Evolutionary conservation across 2,329 filamentous ascomycete species (phyloP), one percentile per base, ranked within the genome.

Genomic region (Xylariaceae sp.): DNA sequence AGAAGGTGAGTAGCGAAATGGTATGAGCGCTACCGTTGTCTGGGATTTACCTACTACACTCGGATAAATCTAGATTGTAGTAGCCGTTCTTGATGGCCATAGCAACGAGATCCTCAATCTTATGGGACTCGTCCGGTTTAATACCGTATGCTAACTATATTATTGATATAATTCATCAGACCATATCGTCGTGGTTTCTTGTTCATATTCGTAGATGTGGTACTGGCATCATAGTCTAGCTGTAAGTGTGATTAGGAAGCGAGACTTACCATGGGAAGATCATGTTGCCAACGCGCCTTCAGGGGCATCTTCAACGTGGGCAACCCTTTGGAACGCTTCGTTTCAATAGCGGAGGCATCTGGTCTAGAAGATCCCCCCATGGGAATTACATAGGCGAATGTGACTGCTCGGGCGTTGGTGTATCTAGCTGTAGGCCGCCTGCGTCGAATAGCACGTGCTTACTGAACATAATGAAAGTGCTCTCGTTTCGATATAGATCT

Each of bases 1-100:
- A 22, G 22, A 27, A 1, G 4, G 29, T 22, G 34, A 11, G 3
- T 10, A 32, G 7, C 12, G 7, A 3, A 32, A 16, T 34, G 20
- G 17, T 3, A 44, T 22, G 22, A 35, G 53, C 66, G n/a, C n/a
- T n/a, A n/a, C n/a, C n/a, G n/a, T n/a, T n/a, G n/a, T n/a, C n/a
- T n/a, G n/a, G n/a, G n/a, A n/a, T n/a, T n/a, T n/a, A n/a, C n/a
- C n/a, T n/a, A n/a, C 46, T 61, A 83, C 82, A 68, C 70, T 91
- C 82, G 17, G 87, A 87, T 35, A 86, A 80, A 63, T 92, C 87
- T 3, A 91, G 72, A 59, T 91, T 86, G 47, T 75, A 74, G 64
- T 83, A 90, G 20, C 84, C 86, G n/a, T 79, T 65, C 44, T 78
- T 75, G 56, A 89, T 83, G 23, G 86, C 86, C 52, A 68, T 74